Conservation (phyloP, 192 early-diverging fungal species). For the Chytriomyces sp. region DNA sequence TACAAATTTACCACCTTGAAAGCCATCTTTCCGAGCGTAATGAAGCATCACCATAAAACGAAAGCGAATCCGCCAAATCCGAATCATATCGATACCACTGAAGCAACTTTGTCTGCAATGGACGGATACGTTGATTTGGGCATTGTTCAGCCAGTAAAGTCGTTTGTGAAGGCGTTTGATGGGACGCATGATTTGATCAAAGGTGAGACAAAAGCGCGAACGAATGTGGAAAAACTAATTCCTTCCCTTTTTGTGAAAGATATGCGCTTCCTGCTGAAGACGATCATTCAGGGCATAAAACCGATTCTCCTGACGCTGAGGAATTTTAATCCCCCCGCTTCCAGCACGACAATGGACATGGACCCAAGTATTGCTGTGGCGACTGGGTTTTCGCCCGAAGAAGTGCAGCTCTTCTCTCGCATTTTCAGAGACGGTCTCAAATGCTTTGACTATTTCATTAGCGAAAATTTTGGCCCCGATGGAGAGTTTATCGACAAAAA, state of each 20-base stretch:
- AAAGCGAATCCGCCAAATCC: constrained; percentile 25
- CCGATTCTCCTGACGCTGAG: constrained; percentile 76
- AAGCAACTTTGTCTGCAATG: constrained; percentile 29
- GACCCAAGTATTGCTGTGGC: constrained; percentile 49
- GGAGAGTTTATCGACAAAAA: constrained; percentile 29
- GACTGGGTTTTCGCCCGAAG: constrained; percentile 70
- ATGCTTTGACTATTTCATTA: constrained; percentile 83
- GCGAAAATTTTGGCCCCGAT: constrained; percentile 66
- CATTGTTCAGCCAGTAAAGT: constrained; percentile 60
- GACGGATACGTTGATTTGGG: constrained; percentile 64
- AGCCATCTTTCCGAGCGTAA: constrained; percentile 62
- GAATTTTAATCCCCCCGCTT: constrained; percentile 69
- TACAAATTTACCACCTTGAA: constrained; percentile 75
- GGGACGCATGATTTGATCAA: constrained; percentile 72
- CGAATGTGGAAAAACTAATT: not conserved
- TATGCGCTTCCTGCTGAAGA: constrained; percentile 86
- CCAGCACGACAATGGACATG: constrained; percentile 34
- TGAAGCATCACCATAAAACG: constrained; percentile 40
- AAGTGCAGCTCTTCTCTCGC: constrained; percentile 72
- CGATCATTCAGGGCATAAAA: constrained; percentile 87
- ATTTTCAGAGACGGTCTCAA: constrained; percentile 78
- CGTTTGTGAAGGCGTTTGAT: constrained; percentile 51
- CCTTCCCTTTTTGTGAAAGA: constrained; percentile 54
- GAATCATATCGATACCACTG: constrained; percentile 19
- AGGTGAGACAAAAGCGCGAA: constrained; percentile 53